These are phyloP conservation scores for Xylaria scruposa DNA, from an alignment of 495 filamentous ascomycete species.

Conservation along the genomic window DNA sequence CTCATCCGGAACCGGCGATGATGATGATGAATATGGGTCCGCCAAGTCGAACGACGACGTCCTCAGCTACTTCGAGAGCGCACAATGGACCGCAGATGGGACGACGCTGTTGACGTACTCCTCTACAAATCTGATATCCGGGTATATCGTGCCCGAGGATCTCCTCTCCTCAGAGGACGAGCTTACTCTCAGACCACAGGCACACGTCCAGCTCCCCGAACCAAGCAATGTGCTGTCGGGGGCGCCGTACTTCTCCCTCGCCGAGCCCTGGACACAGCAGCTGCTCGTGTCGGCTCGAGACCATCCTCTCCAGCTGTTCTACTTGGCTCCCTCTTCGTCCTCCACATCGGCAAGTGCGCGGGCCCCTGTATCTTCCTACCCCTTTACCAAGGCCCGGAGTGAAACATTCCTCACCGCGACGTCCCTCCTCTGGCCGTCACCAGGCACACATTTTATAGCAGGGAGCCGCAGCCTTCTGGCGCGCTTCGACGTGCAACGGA, in stretches of 20 bases:
- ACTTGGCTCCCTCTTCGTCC: slow-evolving; percentile 35
- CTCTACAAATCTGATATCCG: slow-evolving; percentile 69
- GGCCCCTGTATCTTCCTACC: slow-evolving; percentile 65
- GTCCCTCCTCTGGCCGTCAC: slow-evolving; percentile 71
- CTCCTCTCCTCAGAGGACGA: slow-evolving; percentile 63
- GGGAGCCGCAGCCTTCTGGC: slow-evolving; percentile 77
- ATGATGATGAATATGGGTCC: neutral
- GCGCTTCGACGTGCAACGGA: slow-evolving; percentile 76
- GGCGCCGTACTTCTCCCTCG: slow-evolving; percentile 75
- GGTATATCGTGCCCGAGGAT: slow-evolving; percentile 74
- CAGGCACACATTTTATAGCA: slow-evolving; percentile 69
- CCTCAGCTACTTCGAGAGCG: slow-evolving; percentile 61
- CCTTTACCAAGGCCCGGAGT: slow-evolving; percentile 72
- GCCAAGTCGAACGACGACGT: slow-evolving; percentile 21
- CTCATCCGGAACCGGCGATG: neutral
- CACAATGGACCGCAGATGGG: slow-evolving; percentile 76
- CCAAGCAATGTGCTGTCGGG: slow-evolving; percentile 73
- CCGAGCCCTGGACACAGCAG: slow-evolving; percentile 68
- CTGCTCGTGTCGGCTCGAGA: slow-evolving; percentile 71
- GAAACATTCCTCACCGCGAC: slow-evolving; percentile 80
- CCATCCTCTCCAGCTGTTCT: slow-evolving; percentile 77
- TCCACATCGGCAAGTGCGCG: slow-evolving; percentile 47
- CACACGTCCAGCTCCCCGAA: slow-evolving; percentile 65
- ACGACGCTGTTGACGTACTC: slow-evolving; percentile 79
- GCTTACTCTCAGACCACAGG: slow-evolving; percentile 65